Conservation (phyloP, 805 yeast species). For the Starmerella floricola region DNA sequence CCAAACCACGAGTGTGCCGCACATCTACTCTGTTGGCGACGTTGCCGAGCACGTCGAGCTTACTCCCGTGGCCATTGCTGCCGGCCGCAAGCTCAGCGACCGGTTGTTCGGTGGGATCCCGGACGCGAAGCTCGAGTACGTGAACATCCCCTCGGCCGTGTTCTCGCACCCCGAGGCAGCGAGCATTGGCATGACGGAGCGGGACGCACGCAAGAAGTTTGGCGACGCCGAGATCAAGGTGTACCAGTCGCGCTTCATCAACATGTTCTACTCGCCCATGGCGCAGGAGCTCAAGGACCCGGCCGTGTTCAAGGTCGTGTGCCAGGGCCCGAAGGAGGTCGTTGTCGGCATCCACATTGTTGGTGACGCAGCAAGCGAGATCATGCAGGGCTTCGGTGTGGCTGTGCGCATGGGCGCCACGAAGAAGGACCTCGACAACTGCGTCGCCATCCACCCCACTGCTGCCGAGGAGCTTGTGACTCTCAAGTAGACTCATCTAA, state of each 20-base stretch:
- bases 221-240: constrained; percentile 72
- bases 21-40: constrained; percentile 82
- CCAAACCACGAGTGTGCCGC: constrained; percentile 63
- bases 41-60: constrained; percentile 85
- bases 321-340: constrained; percentile 72
- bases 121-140: constrained; percentile 62
- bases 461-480: constrained; percentile 97
- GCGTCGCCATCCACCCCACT: constrained; percentile 98
- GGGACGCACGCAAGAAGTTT: constrained; percentile 61
- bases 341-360: constrained; percentile 91
- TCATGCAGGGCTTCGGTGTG: constrained; percentile 95
- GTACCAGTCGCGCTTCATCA: constrained; percentile 71
- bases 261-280: constrained; percentile 88
- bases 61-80: constrained; percentile 97
- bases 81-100: constrained; percentile 88
- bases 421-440: constrained; percentile 82
- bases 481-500: constrained; percentile 32
- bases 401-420: constrained; percentile 99
- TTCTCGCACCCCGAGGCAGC: constrained; percentile 98
- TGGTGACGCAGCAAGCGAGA: constrained; percentile 85
- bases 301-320: constrained; percentile 71
- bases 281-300: constrained; percentile 59
- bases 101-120: constrained; percentile 77
- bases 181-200: constrained; percentile 74
- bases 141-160: constrained; percentile 86